Evolutionary conservation across 2,329 filamentous ascomycete genomes (phyloP).

Genomic region (Dothistroma pini): DNA sequence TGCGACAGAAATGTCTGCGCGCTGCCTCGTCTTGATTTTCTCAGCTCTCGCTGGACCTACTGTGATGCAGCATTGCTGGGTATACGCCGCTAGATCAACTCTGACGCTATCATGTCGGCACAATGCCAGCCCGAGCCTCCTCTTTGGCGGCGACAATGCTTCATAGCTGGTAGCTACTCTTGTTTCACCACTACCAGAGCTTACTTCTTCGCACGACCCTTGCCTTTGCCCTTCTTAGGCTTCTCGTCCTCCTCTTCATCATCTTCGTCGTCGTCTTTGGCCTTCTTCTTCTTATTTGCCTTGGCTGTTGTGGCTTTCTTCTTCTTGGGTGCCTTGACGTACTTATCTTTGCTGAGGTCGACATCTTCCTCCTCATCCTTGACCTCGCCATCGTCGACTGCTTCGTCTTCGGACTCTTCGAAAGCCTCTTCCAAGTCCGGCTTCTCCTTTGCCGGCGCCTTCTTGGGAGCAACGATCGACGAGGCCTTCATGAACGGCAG

Average conservation of each 20-base stretch:
- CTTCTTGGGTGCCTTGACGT: slow-evolving; percentile 86
- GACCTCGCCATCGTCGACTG: slow-evolving; percentile 42
- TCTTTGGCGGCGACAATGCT: background rate
- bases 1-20: too few relatives aligned
- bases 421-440: slow-evolving; percentile 96
- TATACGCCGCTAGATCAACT: background rate
- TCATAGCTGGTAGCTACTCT: background rate
- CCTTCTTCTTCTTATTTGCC: slow-evolving; percentile 56
- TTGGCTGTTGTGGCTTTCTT: slow-evolving; percentile 53
- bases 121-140: background rate
- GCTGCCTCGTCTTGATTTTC: too few relatives aligned
- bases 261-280: slow-evolving; percentile 63
- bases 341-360: slow-evolving; percentile 94
- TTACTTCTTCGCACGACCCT: slow-evolving; percentile 25
- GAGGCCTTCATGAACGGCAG: slow-evolving; percentile 95
- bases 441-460: slow-evolving; percentile 65
- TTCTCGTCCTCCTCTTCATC: slow-evolving; percentile 35
- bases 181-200: slow-evolving; percentile 39
- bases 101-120: background rate
- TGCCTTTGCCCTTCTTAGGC: slow-evolving; percentile 45
- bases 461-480: slow-evolving; percentile 69
- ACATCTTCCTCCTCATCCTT: slow-evolving; percentile 58
- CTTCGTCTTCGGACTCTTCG: slow-evolving; percentile 79
- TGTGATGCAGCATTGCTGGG: background rate
- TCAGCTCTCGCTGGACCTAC: too few relatives aligned